These are phyloP conservation scores for Wickerhamiella slavikovae DNA, from an alignment of 805 yeast species.

Conservation along the genomic window DNA sequence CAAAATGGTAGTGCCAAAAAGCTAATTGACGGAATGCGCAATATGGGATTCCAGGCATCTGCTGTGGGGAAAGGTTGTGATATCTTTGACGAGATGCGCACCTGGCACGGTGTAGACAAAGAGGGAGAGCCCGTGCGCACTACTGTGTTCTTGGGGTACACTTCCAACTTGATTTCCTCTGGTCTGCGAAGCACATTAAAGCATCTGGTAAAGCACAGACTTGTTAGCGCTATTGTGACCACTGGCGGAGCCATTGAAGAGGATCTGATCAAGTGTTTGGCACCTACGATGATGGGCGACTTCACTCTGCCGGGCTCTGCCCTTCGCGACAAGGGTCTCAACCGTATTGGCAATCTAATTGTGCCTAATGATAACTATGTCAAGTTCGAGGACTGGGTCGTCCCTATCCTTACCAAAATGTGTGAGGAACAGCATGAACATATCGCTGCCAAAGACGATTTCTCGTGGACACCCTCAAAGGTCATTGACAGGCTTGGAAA, in stretches of 20 bases:
- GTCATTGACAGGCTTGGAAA: constrained; percentile 85
- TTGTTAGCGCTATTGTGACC: constrained; percentile 90
- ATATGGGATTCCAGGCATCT: constrained; percentile 95
- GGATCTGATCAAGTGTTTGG: constrained; percentile 87
- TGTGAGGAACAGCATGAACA: constrained; percentile 67
- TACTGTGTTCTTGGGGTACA: constrained; percentile 87
- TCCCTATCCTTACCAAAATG: constrained; percentile 75
- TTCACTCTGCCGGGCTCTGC: constrained; percentile 61
- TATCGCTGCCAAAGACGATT: constrained; percentile 37
- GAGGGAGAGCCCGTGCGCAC: constrained; percentile 45
- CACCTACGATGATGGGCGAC: constrained; percentile 91
- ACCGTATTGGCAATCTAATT: constrained; percentile 88
- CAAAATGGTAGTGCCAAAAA: constrained; percentile 62
- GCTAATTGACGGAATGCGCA: constrained; percentile 61
- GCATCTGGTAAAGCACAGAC: constrained; percentile 78
- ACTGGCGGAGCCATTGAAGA: constrained; percentile 98
- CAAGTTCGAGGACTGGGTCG: constrained; percentile 96
- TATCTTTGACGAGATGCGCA: constrained; percentile 77
- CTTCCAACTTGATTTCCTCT: constrained; percentile 86
- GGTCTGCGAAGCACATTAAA: constrained; percentile 84
- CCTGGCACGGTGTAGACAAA: constrained; percentile 72
- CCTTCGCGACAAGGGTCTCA: constrained; percentile 87
- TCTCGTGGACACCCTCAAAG: constrained; percentile 76
- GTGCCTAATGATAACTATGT: constrained; percentile 98
- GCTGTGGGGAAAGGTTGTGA: constrained; percentile 77